These are phyloP conservation scores for Epichloe amarillans DNA, from an alignment of 2,329 filamentous ascomycete species.

Conservation along the genomic window DNA sequence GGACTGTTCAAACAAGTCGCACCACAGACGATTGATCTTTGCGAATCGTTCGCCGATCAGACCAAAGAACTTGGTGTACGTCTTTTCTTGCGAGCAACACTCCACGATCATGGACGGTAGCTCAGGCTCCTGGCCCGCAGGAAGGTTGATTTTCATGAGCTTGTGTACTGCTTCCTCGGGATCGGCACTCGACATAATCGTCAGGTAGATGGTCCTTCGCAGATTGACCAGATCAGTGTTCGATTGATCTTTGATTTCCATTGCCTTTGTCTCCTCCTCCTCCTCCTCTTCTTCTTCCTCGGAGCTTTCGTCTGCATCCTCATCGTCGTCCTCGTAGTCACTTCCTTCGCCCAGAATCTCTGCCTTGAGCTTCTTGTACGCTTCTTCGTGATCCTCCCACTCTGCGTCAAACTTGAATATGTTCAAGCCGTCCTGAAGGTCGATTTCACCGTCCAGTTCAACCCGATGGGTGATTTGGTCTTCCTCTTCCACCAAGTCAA, in stretches of 20 bases:
- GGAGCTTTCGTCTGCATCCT: slow-evolving; percentile 48
- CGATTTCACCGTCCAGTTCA: slow-evolving; percentile 69
- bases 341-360: slow-evolving; percentile 93
- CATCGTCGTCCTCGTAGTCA: slow-evolving; percentile 61
- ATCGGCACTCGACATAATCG: slow-evolving; percentile 91
- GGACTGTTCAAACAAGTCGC: slow-evolving; percentile 76
- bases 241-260: slow-evolving; percentile 96
- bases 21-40: slow-evolving; percentile 92
- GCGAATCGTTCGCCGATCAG: slow-evolving; percentile 89
- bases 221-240: slow-evolving; percentile 93
- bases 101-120: slow-evolving; percentile 95
- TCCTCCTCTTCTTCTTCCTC: slow-evolving; percentile 63
- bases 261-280: slow-evolving; percentile 64
- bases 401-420: slow-evolving; percentile 90
- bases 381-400: slow-evolving; percentile 81
- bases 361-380: slow-evolving; percentile 79
- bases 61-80: slow-evolving; percentile 95
- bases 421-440: slow-evolving; percentile 78
- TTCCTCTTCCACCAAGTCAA: slow-evolving; percentile 93
- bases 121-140: slow-evolving; percentile 74
- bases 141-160: slow-evolving; percentile 85
- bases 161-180: slow-evolving; percentile 97
- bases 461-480: slow-evolving; percentile 91
- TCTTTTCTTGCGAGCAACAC: slow-evolving; percentile 90
- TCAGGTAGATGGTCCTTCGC: slow-evolving; percentile 88